Percentiles rank a stretch among this genome's conserved stretches.
Conservation (phyloP, 352 stramenopile genomes). For the Peronospora tabacina region DNA sequence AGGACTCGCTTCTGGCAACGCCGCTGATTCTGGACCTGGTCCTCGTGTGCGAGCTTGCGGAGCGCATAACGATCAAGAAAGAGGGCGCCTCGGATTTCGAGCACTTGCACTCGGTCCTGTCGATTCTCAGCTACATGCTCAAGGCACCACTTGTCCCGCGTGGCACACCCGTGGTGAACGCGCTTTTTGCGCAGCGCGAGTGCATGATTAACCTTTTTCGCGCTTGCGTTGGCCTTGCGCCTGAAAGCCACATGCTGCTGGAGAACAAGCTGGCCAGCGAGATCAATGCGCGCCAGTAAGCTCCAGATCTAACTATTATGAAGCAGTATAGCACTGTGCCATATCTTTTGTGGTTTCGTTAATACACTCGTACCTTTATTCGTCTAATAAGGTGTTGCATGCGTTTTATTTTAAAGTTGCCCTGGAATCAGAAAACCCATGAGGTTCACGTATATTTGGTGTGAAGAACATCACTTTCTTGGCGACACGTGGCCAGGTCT, state of each 20-base stretch:
- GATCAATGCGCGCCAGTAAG: conserved; percentile 62
- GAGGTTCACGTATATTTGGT: conserved; percentile 10
- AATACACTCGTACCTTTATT: conserved; percentile 11
- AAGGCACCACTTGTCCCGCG: conserved; percentile 98
- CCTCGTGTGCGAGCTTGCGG: conserved; percentile 94
- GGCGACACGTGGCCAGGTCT: conserved; percentile 8
- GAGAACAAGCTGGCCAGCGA: conserved; percentile 91
- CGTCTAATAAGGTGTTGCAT: not conserved
- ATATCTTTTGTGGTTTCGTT: conserved; percentile 18
- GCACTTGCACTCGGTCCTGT: conserved; percentile 96
- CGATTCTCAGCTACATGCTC: conserved; percentile 97
- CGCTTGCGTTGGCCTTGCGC: conserved; percentile 93
- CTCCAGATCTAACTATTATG: not conserved
- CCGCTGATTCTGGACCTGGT: conserved; percentile 98
- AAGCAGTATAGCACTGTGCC: conserved; percentile 3
- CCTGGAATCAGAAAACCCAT: not conserved
- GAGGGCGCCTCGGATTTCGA: conserved; percentile 86
- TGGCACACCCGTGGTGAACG: conserved; percentile 98
- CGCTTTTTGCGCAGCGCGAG: conserved; percentile 96
- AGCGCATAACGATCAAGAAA: conserved; percentile 94
- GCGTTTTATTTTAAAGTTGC: not conserved
- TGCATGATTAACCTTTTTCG: conserved; percentile 98
- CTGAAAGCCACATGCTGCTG: conserved; percentile 98
- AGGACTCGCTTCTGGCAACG: conserved; percentile 97
- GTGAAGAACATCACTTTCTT: conserved; percentile 3